These are phyloP conservation scores for Adiantum capillusveneris DNA, from an alignment of 75 land plant genomes.

Conservation along the genomic window DNA sequence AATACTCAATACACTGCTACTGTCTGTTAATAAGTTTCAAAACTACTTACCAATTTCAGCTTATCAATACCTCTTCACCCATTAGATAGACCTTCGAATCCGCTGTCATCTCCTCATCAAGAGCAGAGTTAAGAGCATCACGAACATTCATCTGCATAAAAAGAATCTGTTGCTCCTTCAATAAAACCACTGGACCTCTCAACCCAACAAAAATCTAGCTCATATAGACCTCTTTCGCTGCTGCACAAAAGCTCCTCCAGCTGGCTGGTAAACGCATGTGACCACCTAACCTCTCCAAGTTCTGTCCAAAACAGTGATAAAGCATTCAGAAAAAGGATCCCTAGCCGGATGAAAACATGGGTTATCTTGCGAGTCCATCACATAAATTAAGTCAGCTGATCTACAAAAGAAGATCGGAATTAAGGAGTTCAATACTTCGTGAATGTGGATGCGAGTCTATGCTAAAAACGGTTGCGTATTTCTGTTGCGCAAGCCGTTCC, in stretches of 20 bases:
- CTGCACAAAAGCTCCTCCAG: constrained; percentile 2
- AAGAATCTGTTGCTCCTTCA: background rate
- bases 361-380: too few species aligned
- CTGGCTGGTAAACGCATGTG: background rate
- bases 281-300: background rate
- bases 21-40: background rate
- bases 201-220: background rate
- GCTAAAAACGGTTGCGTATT: too few species aligned
- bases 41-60: background rate
- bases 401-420: too few species aligned
- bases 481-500: too few species aligned
- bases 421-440: too few species aligned
- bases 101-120: constrained; percentile 89
- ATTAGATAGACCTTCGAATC: constrained; percentile 75
- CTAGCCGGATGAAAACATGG: too few species aligned
- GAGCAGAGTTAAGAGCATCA: constrained; percentile 82
- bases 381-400: too few species aligned
- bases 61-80: constrained; percentile 73
- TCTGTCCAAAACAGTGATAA: too few species aligned
- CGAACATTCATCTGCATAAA: constrained; percentile 65
- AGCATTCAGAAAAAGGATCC: too few species aligned
- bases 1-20: background rate
- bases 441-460: too few species aligned
- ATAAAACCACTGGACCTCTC: background rate
- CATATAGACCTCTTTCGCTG: constrained; percentile 1